phyloP scores from a whole-genome alignment of 208 protist species.

The Wallacemonas collosoma region DNA sequence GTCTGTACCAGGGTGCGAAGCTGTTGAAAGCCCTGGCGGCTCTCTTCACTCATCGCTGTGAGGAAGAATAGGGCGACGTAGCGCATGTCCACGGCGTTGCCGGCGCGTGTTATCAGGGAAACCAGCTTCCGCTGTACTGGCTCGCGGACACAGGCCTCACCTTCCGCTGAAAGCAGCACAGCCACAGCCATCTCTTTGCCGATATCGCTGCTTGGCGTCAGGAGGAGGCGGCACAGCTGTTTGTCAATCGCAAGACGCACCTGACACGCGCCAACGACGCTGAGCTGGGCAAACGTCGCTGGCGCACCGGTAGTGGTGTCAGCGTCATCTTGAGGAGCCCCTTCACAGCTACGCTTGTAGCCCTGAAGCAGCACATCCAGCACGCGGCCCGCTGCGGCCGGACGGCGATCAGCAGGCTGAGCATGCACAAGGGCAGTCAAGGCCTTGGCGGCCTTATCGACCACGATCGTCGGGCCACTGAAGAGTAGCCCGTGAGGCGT shows the following conservation, averaged over 20 bases:
- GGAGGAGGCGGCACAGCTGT: slow-evolving; percentile 61
- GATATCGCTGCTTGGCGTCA: slow-evolving; percentile 48
- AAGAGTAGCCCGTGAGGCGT: background rate
- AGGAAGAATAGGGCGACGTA: slow-evolving; percentile 71
- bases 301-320: background rate
- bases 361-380: slow-evolving; percentile 41
- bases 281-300: background rate
- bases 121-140: slow-evolving; percentile 60
- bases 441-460: slow-evolving; percentile 58
- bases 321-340: background rate
- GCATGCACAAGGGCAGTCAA: slow-evolving; percentile 43
- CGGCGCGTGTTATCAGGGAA: slow-evolving; percentile 26
- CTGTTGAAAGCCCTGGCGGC: slow-evolving; percentile 44
- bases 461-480: slow-evolving; percentile 15
- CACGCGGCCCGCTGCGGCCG: slow-evolving; percentile 14
- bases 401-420: slow-evolving; percentile 17
- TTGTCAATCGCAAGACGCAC: slow-evolving; percentile 54
- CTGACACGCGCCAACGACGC: slow-evolving; percentile 31
- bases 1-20: slow-evolving; percentile 46
- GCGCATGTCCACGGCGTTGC: slow-evolving; percentile 55
- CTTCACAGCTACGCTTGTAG: slow-evolving; percentile 30
- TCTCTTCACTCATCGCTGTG: slow-evolving; percentile 68
- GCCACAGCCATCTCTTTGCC: slow-evolving; percentile 59
- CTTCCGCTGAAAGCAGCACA: slow-evolving; percentile 72
- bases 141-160: slow-evolving; percentile 50